phyloP scores from a whole-genome alignment of 2,329 filamentous ascomycete genomes.

The Diplocarpon rosae region DNA sequence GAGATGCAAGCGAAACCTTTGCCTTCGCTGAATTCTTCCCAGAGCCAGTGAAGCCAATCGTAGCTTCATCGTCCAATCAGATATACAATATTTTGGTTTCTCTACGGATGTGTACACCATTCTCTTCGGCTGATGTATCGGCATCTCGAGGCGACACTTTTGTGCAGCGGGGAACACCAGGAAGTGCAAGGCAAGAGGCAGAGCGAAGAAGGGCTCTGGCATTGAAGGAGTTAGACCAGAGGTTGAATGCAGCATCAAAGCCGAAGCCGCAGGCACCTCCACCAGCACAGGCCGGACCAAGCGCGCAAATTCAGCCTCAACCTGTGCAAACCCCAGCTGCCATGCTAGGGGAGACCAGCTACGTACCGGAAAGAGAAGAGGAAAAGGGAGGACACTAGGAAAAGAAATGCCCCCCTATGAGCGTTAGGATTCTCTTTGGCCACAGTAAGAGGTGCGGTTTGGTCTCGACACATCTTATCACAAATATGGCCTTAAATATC shows the following conservation, averaged over 20 bases:
- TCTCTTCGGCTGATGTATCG: conserved; percentile 70
- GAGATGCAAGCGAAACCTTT: conserved; percentile 93
- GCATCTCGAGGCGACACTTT: conserved; percentile 58
- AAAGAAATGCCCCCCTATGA: neutral
- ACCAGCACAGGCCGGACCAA: conserved; percentile 36
- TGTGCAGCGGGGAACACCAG: conserved; percentile 43
- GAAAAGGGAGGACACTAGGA: conserved; percentile 12
- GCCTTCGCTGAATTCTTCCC: conserved; percentile 95
- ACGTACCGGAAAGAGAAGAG: conserved; percentile 51
- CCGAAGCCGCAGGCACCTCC: conserved; percentile 33
- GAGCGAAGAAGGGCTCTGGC: conserved; percentile 83
- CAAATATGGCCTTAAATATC: too few species aligned
- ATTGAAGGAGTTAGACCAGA: conserved; percentile 82
- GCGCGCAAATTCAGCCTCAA: conserved; percentile 45
- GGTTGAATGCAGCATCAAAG: conserved; percentile 62
- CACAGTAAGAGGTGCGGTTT: neutral
- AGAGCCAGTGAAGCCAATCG: conserved; percentile 64
- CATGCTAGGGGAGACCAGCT: conserved; percentile 59
- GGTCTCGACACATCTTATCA: neutral
- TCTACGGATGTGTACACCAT: conserved; percentile 71
- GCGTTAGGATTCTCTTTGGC: neutral
- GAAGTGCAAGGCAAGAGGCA: conserved; percentile 76
- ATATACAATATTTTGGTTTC: conserved; percentile 67
- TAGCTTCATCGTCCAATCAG: conserved; percentile 61
- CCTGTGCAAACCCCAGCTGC: conserved; percentile 42